Conservation (phyloP, 2,329 filamentous ascomycete genomes). For the Daldinia sp. region DNA sequence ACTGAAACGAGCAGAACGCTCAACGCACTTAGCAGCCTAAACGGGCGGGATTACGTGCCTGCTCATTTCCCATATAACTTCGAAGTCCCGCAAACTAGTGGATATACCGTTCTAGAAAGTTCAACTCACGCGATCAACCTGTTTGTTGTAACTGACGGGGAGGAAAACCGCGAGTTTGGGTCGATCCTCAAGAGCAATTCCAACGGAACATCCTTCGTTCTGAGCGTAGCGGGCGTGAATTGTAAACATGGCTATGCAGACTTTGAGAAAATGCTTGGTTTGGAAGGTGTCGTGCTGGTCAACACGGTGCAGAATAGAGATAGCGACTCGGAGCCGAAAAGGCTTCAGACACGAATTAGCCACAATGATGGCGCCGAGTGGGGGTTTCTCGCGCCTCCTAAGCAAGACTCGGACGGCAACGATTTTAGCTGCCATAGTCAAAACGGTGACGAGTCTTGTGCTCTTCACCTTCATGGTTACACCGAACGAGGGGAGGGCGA, state of each 20-base stretch:
- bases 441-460: slow-evolving; percentile 72
- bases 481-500: slow-evolving; percentile 85
- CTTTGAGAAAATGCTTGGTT: slow-evolving; percentile 92
- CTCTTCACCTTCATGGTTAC: slow-evolving; percentile 93
- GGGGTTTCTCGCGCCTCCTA: slow-evolving; percentile 77
- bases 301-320: slow-evolving; percentile 83
- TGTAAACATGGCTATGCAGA: slow-evolving; percentile 81
- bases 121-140: slow-evolving; percentile 94
- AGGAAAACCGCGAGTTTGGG: slow-evolving; percentile 74
- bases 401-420: slow-evolving; percentile 74
- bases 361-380: slow-evolving; percentile 96
- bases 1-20: slow-evolving; percentile 67
- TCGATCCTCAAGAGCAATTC: slow-evolving; percentile 98
- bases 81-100: slow-evolving; percentile 76
- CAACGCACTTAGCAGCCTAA: slow-evolving; percentile 82
- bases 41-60: slow-evolving; percentile 82
- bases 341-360: slow-evolving; percentile 88
- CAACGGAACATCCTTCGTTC: slow-evolving; percentile 93
- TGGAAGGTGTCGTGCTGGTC: slow-evolving; percentile 89
- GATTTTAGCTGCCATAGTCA: slow-evolving; percentile 71
- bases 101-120: slow-evolving; percentile 93
- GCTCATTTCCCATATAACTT: slow-evolving; percentile 90
- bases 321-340: slow-evolving; percentile 74
- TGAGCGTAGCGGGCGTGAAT: slow-evolving; percentile 84
- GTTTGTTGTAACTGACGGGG: slow-evolving; percentile 82